phyloP scores from a whole-genome alignment of 352 stramenopile species.

The Detonula confervacea region DNA sequence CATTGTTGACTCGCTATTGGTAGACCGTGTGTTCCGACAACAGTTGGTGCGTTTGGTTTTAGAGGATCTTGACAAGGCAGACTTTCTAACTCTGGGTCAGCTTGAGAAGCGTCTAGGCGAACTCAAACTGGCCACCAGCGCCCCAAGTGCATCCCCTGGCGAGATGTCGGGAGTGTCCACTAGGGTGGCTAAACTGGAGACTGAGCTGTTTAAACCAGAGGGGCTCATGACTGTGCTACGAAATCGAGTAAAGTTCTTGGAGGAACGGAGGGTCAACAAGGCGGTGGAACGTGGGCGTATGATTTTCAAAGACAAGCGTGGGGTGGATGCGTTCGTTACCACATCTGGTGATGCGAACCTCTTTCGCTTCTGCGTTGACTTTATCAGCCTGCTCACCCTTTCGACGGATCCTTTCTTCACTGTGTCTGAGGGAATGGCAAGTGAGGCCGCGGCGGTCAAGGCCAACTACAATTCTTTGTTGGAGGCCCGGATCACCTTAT shows the following conservation, averaged over 20 bases:
- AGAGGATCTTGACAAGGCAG: neutral
- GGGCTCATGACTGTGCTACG: neutral
- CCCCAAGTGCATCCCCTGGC: neutral
- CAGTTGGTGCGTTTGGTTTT: neutral
- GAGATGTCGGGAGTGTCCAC: neutral
- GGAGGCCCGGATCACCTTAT: conserved; percentile 8
- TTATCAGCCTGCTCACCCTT: conserved; percentile 12
- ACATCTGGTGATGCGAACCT: neutral
- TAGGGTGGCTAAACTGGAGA: neutral
- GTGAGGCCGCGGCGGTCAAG: conserved; percentile 18
- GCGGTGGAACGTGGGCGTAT: conserved; percentile 8
- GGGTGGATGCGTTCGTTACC: conserved; percentile 9
- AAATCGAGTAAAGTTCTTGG: conserved; percentile 5
- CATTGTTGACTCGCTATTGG: neutral
- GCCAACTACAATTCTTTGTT: conserved; percentile 11
- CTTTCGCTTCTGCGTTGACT: conserved; percentile 18
- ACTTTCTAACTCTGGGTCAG: neutral
- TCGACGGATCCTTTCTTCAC: neutral
- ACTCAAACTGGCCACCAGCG: neutral
- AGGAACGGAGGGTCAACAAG: neutral
- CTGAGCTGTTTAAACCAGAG: neutral
- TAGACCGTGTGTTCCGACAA: neutral
- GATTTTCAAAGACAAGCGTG: conserved; percentile 11
- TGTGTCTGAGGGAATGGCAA: neutral
- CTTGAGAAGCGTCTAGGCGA: neutral